Conservation (phyloP, 1,284 basidiomycete species). For the Trichosporon coremiiforme region DNA sequence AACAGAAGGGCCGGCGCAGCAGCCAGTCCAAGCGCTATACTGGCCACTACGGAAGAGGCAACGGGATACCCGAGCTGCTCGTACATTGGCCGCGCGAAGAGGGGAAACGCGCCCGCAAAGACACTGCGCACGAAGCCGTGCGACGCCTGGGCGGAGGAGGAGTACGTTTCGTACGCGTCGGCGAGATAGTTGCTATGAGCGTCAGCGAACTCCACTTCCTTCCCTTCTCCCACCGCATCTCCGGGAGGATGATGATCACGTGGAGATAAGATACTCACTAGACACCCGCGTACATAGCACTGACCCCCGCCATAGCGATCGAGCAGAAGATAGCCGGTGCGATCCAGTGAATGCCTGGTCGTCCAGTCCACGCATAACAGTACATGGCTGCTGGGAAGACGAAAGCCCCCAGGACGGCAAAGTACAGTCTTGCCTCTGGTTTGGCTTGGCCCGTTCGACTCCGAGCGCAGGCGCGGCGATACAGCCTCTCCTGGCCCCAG, state of each 20-base stretch:
- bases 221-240: no score
- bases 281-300: conserved; percentile 47
- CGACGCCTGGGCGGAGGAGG: conserved; percentile 55
- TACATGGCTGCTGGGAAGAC: conserved; percentile 47
- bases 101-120: conserved; percentile 44
- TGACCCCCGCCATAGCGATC: conserved; percentile 42
- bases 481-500: conserved; percentile 50
- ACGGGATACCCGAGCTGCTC: conserved; percentile 45
- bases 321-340: conserved; percentile 44
- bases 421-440: conserved; percentile 59
- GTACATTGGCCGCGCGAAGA: conserved; percentile 52
- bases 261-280: no score
- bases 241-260: no score
- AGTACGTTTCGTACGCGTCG: conserved; percentile 53
- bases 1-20: conserved; percentile 50
- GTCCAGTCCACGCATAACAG: conserved; percentile 52
- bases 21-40: conserved; percentile 47
- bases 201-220: neutral
- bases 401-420: conserved; percentile 49
- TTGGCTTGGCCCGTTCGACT: conserved; percentile 51
- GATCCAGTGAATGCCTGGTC: conserved; percentile 41
- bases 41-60: conserved; percentile 51
- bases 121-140: conserved; percentile 53
- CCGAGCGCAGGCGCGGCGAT: conserved; percentile 34
- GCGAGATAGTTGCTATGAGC: conserved; percentile 48